Evolutionary conservation across 169 alveolate species (phyloP).

Genomic region (Perkinsus olseni): DNA sequence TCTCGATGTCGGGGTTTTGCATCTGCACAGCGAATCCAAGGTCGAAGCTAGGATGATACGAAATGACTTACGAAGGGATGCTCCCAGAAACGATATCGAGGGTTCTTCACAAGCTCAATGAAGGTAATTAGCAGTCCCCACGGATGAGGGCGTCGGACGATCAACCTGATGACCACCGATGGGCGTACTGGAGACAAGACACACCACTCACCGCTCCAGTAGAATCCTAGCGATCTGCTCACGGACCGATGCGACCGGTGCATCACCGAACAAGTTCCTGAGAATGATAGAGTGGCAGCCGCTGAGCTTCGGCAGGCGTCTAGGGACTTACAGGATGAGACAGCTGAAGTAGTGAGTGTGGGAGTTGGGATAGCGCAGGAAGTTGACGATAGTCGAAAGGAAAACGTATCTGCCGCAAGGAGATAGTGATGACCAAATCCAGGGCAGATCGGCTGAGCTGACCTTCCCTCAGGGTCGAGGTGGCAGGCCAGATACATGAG

Average conservation of each 20-base stretch:
- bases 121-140: conserved; percentile 94
- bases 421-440: neutral
- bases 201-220: neutral
- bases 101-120: conserved; percentile 83
- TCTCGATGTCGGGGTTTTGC: conserved; percentile 28
- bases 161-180: conserved; percentile 64
- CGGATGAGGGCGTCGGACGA: conserved; percentile 89
- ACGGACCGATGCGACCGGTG: conserved; percentile 64
- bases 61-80: conserved; percentile 23
- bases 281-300: conserved; percentile 20
- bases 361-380: conserved; percentile 88
- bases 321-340: conserved; percentile 33
- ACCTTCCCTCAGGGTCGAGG: conserved; percentile 67
- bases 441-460: neutral
- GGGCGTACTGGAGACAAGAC: neutral
- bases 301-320: neutral
- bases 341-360: conserved; percentile 87
- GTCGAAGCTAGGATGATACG: neutral
- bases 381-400: conserved; percentile 82
- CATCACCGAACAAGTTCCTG: conserved; percentile 65
- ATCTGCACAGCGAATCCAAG: neutral
- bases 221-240: conserved; percentile 75
- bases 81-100: conserved; percentile 38
- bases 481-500: conserved; percentile 49
- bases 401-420: conserved; percentile 53